A percentile compares a stretch with the other conserved stretches of the same genome.
These are phyloP conservation scores for Fusarium sp. DNA, from an alignment of 2,329 filamentous ascomycete genomes.

Conservation along the genomic window DNA sequence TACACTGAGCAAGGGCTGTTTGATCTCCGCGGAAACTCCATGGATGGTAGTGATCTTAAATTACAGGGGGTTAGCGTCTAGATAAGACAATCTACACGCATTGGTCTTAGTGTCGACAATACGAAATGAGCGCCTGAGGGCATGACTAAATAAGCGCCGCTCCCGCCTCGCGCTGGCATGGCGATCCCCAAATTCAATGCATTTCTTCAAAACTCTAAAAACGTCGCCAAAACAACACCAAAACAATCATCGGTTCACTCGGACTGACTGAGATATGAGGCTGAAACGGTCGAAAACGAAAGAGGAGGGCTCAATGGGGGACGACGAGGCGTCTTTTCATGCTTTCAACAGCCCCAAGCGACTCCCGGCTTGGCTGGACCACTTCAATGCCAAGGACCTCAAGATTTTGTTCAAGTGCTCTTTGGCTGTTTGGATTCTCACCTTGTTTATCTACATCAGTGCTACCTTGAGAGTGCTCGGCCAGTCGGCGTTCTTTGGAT, in stretches of 20 bases:
- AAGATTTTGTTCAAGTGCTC: slow-evolving; percentile 36
- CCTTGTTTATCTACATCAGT: slow-evolving; percentile 29
- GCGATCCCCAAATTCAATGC: background rate
- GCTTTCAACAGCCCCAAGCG: slow-evolving; percentile 4
- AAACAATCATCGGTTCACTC: background rate
- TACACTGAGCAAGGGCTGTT: background rate
- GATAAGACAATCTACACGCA: background rate
- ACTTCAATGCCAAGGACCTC: slow-evolving; percentile 36
- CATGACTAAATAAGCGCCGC: background rate
- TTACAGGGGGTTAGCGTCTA: background rate
- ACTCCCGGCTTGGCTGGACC: slow-evolving; percentile 32
- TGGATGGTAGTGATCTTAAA: background rate
- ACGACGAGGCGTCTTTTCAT: slow-evolving; percentile 3
- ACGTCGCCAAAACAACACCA: background rate
- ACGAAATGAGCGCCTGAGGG: background rate
- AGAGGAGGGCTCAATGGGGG: background rate
- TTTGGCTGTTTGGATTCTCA: slow-evolving; percentile 36
- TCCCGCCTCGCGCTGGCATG: background rate
- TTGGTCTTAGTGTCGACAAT: slow-evolving; percentile 7
- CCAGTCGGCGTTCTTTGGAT: slow-evolving; percentile 21
- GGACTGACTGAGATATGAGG: background rate
- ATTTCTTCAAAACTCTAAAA: background rate
- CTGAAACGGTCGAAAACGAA: background rate
- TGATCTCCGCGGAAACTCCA: background rate
- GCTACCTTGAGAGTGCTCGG: slow-evolving; percentile 27